These are phyloP conservation scores for Coffea canephora DNA, from an alignment of 257 asterid species.

Conservation along the genomic window DNA sequence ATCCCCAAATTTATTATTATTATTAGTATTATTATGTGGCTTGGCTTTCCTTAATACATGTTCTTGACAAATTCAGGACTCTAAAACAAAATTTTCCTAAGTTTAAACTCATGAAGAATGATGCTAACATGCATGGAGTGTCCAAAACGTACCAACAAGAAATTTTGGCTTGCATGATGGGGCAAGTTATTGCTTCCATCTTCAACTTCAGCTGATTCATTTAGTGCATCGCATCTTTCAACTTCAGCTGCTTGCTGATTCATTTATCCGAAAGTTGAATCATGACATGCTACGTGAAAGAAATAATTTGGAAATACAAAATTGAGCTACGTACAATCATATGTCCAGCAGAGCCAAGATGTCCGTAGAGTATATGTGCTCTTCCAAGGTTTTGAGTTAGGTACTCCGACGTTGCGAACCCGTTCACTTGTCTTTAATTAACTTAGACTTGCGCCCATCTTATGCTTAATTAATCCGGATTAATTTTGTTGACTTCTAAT, in stretches of 20 bases:
- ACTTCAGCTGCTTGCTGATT: not conserved
- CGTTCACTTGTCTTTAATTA: too few species aligned
- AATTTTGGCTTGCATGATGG: conserved; percentile 38
- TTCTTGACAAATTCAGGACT: conserved; percentile 19
- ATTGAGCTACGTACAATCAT: not conserved
- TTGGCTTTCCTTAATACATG: conserved; percentile 7
- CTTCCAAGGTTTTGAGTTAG: not conserved
- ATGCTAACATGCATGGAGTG: not conserved
- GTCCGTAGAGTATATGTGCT: not conserved
- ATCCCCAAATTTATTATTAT: conserved; percentile 9
- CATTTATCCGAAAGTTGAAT: not conserved
- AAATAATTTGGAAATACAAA: not conserved
- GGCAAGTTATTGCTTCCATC: conserved; percentile 21
- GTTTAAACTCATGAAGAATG: not conserved
- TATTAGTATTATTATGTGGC: not conserved
- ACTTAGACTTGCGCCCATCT: too few species aligned
- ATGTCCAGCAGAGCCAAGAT: not conserved
- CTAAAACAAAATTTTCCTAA: conserved; percentile 28
- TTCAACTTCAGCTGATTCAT: not conserved
- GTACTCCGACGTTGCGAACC: too few species aligned
- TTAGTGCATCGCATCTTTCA: not conserved
- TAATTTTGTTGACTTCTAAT: too few species aligned
- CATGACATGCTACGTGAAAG: too few species aligned
- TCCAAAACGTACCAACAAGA: conserved; percentile 3
- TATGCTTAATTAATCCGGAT: too few species aligned